Conservation (phyloP, 1,284 basidiomycete species). For the Rhodofomes roseus region DNA sequence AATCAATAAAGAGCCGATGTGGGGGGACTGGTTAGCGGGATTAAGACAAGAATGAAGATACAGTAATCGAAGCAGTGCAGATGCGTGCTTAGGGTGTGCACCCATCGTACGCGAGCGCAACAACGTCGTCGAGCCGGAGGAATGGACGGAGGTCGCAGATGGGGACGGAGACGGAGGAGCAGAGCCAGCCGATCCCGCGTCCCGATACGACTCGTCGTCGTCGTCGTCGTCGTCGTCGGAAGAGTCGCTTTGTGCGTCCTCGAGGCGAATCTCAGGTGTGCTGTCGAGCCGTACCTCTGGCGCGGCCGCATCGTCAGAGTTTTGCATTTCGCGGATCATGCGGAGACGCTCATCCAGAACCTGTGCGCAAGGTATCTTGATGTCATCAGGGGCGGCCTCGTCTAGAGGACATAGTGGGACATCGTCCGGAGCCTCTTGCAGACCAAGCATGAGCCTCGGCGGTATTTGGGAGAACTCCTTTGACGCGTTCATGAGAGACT, state of each 20-base stretch:
- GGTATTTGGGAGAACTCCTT: conserved; percentile 60
- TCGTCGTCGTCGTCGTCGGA: conserved; percentile 6
- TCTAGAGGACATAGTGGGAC: conserved; percentile 50
- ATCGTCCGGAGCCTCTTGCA: conserved; percentile 51
- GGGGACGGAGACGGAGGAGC: conserved; percentile 28
- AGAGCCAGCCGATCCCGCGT: conserved; percentile 19
- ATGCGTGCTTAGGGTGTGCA: conserved; percentile 57
- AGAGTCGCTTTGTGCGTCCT: conserved; percentile 27
- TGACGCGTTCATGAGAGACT: conserved; percentile 44
- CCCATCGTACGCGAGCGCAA: conserved; percentile 46
- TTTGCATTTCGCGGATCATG: conserved; percentile 35
- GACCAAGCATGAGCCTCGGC: conserved; percentile 41
- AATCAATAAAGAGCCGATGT: conserved; percentile 63
- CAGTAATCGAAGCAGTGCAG: conserved; percentile 65
- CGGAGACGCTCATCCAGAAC: conserved; percentile 53
- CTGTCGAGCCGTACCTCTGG: conserved; percentile 45
- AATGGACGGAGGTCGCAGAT: conserved; percentile 25
- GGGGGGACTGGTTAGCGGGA: conserved; percentile 64
- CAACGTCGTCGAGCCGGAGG: conserved; percentile 42
- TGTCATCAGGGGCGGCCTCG: conserved; percentile 40
- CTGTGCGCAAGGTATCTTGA: conserved; percentile 46
- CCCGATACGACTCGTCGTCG: not conserved
- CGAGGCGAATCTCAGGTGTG: conserved; percentile 54
- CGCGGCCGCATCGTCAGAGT: conserved; percentile 18
- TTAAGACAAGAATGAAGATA: conserved; percentile 71